Base-by-base conservation (phyloP, 2,329 filamentous ascomycete species). In the Cladosporium austrohemisphaericum region DNA sequence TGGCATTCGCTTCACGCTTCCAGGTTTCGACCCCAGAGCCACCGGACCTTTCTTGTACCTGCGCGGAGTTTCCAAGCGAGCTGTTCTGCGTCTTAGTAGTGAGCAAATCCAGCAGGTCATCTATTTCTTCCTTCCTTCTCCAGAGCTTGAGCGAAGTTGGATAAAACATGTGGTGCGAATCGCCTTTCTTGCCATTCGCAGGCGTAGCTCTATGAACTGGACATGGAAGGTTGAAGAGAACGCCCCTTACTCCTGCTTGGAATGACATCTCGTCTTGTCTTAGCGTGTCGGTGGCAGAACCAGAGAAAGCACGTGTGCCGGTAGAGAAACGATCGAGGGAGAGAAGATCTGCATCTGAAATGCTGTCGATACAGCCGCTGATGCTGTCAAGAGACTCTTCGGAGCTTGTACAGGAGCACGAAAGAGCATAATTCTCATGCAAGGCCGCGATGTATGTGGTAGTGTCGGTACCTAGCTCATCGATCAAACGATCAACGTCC, bases 201-300 rank as follows among this genome's bases (percentile, higher is more conserved):
- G 64, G 54, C 61, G 71, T 59, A 58, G 60, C 66, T 65, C 75
- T 78, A 65, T 88, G 92, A 8, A 98, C 93, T 0, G 92, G 92
- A 58, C 80, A 80, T 1, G 93, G 93, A 2, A 98, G 76, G 8
- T 83, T 84, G 65, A 95, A 95, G 0, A 96, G 70, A 41, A 97
- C 71, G 1, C 93, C 93, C 10, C 91, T 82, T 0, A 95, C 88
- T 4, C 90, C 90, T 14, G 92, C 84, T 57, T 98, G 88, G 56
- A 96, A 97, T 19, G 86, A 84, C 64, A 98, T 91, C 63, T 98
- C 93, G 55, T 96, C 90, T 67, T 97, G 92, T 5, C 91, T 84
- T 8, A 97, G 71, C 11, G 84, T 77, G 53, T 96, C 92, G 46
- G 65, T 84, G 75, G 65, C 72, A 55, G 64, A 71, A 69, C 74